Base-by-base conservation (phyloP, 2,329 filamentous ascomycete species). In the Penicillium sumatraense region DNA sequence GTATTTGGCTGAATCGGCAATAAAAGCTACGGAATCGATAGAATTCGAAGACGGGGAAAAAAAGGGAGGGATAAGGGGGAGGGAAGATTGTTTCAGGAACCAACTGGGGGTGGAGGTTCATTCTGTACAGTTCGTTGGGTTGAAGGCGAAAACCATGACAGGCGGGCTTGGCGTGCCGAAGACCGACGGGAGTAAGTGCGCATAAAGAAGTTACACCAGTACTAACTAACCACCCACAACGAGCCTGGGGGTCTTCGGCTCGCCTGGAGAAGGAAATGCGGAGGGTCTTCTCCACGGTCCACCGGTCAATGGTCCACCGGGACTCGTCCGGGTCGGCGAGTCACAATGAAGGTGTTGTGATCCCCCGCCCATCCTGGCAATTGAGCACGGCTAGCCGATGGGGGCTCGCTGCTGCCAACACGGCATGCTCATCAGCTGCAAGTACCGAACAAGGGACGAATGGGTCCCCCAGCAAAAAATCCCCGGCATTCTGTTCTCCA, bases 221-320 rank as follows among this genome's bases (percentile, higher is more conserved):
- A n/a, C n/a, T n/a, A n/a, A n/a, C n/a, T n/a, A n/a, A 14, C 10
- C 29, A 36, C 20, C 29, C 38, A 14, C 45, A 27, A 52, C 54
- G 35, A 51, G 21, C 18, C 52, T 51, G 52, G 62, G 58, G 57
- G 53, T 20, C 53, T 16, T 62, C 58, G 59, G 56, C 57, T 42
- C 38, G 38, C 45, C 57, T 60, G 57, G 60, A 62, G 65, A 61
- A n/a, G n/a, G 51, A 56, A 54, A 60, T 61, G 63, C 63, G 64
- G 64, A 66, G 64, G 40, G 5, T 33, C n/a, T n/a, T 49, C 52
- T 59, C 63, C 57, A 60, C 59, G 49, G 49, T 33, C 27, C 49
- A 56, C 49, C 21, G 47, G 47, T 58, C 63, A 55, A 60, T 58
- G 51, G 46, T 38, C 29, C 49, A 56, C 49, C 26, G 49, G 46